These are phyloP conservation scores for Podospora conica DNA, from an alignment of 495 filamentous ascomycete species.

Conservation along the genomic window DNA sequence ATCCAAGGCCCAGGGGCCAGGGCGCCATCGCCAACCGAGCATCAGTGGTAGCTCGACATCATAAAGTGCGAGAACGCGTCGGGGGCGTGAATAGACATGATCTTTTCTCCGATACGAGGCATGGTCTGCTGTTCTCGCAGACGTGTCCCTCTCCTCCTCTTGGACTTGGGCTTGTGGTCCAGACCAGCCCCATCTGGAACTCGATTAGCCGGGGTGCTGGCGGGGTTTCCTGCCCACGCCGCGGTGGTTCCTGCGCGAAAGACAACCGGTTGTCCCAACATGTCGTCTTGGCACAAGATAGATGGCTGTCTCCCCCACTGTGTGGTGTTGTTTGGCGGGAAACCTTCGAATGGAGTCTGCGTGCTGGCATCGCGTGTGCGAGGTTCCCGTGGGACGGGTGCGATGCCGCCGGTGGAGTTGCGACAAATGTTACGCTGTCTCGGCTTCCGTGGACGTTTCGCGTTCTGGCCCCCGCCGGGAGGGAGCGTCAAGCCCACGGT, in stretches of 20 bases:
- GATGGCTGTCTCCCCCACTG: too few species aligned
- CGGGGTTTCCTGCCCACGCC: too few species aligned
- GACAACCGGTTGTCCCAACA: too few species aligned
- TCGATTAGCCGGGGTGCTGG: background rate
- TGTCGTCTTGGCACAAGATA: too few species aligned
- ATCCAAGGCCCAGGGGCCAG: too few species aligned
- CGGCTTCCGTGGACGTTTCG: too few species aligned
- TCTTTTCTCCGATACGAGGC: background rate
- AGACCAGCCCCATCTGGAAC: background rate
- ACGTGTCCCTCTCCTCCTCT: background rate
- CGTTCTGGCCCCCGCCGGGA: background rate
- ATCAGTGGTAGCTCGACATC: background rate
- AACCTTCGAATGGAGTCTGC: background rate
- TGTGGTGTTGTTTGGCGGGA: background rate
- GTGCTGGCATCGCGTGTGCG: background rate
- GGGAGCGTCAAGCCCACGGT: background rate
- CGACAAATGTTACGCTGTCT: background rate
- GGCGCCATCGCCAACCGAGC: too few species aligned
- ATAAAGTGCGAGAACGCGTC: background rate
- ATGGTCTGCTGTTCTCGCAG: too few species aligned
- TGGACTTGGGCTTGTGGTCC: background rate
- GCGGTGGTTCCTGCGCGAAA: background rate
- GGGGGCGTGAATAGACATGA: background rate
- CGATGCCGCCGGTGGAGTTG: background rate
- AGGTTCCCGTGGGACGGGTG: background rate